Evolutionary conservation across 139 green algal genomes (phyloP).

Genomic region (Tetradesmus lagerheimii): DNA sequence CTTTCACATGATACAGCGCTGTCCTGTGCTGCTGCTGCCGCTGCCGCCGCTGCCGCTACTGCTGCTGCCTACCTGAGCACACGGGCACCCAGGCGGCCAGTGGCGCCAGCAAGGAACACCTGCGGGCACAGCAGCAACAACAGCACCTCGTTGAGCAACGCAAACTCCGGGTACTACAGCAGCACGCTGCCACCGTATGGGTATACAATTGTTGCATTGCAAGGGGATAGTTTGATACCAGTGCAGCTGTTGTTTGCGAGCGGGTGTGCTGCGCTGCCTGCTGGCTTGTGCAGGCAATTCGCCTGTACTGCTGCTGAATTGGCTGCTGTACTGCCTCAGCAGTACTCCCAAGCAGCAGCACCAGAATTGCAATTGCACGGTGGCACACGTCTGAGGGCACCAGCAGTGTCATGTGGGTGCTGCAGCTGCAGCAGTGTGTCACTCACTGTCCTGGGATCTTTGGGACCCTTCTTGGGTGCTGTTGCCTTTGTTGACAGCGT

Average conservation of each 20-base stretch:
- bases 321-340: neutral
- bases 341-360: neutral
- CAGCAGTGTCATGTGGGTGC: neutral
- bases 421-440: neutral
- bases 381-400: neutral
- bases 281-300: neutral
- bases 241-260: too few relatives aligned
- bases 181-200: too few relatives aligned
- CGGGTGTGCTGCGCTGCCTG: neutral
- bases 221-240: too few relatives aligned
- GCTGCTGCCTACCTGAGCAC: conserved; percentile 68
- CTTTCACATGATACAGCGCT: too few relatives aligned
- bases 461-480: conserved; percentile 24
- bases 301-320: neutral
- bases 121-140: neutral
- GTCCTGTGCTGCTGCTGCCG: neutral
- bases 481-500: conserved; percentile 14
- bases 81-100: conserved; percentile 80
- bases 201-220: too few relatives aligned
- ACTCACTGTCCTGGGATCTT: conserved; percentile 37
- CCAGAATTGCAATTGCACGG: neutral
- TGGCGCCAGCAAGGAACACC: conserved; percentile 92
- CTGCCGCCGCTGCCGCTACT: neutral
- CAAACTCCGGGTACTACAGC: too few relatives aligned
- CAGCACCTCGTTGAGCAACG: neutral